Percentiles rank a stretch among this genome's conserved stretches.
Conservation (phyloP, 1,284 basidiomycete genomes). For the Boletus calvinii region DNA sequence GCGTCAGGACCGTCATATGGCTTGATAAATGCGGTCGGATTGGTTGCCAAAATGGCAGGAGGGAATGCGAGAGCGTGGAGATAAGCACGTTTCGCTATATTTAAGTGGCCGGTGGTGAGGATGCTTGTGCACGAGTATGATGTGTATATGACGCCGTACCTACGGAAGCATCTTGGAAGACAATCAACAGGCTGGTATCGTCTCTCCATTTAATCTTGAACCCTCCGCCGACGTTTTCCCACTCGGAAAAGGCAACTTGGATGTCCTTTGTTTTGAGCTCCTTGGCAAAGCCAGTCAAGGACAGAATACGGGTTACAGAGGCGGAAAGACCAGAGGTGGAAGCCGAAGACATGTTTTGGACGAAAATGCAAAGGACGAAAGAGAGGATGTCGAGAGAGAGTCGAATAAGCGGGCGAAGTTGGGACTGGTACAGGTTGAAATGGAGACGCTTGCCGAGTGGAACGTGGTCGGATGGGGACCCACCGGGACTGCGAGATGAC, state of each 20-base stretch:
- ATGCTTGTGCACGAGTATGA: not conserved
- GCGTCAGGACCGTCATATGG: slow-evolving; percentile 96
- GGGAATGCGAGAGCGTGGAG: slow-evolving; percentile 83
- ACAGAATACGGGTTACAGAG: slow-evolving; percentile 93
- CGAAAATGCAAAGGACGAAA: slow-evolving; percentile 9
- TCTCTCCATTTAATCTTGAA: slow-evolving; percentile 99
- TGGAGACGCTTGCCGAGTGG: slow-evolving; percentile 28
- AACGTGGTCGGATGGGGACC: slow-evolving; percentile 24
- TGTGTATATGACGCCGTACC: slow-evolving; percentile 53
- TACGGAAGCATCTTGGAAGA: slow-evolving; percentile 84
- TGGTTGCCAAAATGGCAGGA: slow-evolving; percentile 67
- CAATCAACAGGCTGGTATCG: slow-evolving; percentile 93
- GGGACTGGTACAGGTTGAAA: slow-evolving; percentile 15
- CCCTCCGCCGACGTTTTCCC: slow-evolving; percentile 84
- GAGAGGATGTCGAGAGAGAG: slow-evolving; percentile 18
- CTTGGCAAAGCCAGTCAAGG: slow-evolving; percentile 87
- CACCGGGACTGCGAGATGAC: slow-evolving; percentile 8
- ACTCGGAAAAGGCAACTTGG: slow-evolving; percentile 86
- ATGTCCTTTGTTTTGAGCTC: slow-evolving; percentile 98
- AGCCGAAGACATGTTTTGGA: slow-evolving; percentile 44
- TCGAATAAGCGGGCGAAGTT: slow-evolving; percentile 10
- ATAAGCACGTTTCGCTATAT: slow-evolving; percentile 89
- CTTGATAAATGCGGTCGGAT: slow-evolving; percentile 62
- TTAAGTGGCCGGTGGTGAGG: slow-evolving; percentile 3
- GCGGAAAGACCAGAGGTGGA: slow-evolving; percentile 82